These are phyloP conservation scores for Aspergillus fumigatiaffinis DNA, from an alignment of 2,329 filamentous ascomycete species.

Conservation along the genomic window DNA sequence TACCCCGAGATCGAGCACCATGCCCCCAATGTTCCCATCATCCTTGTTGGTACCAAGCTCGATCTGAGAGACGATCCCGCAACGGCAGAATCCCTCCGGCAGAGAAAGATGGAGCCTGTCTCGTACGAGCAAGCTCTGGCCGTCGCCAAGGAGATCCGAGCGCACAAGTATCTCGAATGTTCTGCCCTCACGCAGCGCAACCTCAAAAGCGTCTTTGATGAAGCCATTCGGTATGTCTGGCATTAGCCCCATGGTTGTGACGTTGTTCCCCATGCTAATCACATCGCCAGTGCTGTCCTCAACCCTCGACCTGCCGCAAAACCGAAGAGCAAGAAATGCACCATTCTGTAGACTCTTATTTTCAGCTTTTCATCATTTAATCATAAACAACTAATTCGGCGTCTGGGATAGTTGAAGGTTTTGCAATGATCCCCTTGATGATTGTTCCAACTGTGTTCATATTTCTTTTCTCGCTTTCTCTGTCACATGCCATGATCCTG, in stretches of 20 bases:
- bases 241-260: not conserved
- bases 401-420: slow-evolving; percentile 29
- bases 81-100: slow-evolving; percentile 75
- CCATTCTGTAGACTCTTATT: slow-evolving; percentile 38
- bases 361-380: slow-evolving; percentile 28
- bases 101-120: slow-evolving; percentile 96
- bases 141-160: slow-evolving; percentile 89
- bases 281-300: slow-evolving; percentile 41
- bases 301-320: slow-evolving; percentile 45
- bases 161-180: slow-evolving; percentile 97
- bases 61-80: slow-evolving; percentile 86
- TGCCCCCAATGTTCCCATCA: slow-evolving; percentile 91
- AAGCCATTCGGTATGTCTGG: slow-evolving; percentile 81
- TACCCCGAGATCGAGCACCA: slow-evolving; percentile 97
- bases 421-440: slow-evolving; percentile 19
- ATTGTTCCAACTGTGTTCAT: slow-evolving; percentile 25
- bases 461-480: slow-evolving; percentile 13
- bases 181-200: slow-evolving; percentile 95
- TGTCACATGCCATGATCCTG: slow-evolving; percentile 16
- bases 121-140: slow-evolving; percentile 86
- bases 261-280: not conserved
- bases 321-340: slow-evolving; percentile 45
- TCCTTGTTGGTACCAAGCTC: slow-evolving; percentile 94
- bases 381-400: slow-evolving; percentile 38
- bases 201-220: slow-evolving; percentile 97